Evolutionary conservation across 345 rosid genomes (phyloP), one percentile per base, ranked within the genome.

Genomic region (Iberis pinnata): DNA sequence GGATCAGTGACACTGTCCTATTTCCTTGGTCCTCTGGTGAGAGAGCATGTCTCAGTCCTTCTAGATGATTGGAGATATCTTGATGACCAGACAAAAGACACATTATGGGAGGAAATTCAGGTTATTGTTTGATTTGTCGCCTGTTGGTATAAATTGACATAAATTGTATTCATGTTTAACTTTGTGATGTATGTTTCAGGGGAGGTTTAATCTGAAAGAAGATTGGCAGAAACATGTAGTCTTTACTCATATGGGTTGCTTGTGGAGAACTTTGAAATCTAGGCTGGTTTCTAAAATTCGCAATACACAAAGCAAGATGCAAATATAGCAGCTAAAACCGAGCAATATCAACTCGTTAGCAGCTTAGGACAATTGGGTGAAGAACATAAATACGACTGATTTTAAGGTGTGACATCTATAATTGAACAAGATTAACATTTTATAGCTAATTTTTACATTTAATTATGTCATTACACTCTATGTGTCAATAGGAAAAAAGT

Each of bases 401-500:
- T 22, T 22, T 6, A 3, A 22, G 25, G 25, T 22, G n/a, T n/a
- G n/a, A n/a, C n/a, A n/a, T n/a, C n/a, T n/a, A n/a, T n/a, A n/a
- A n/a, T n/a, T n/a, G n/a, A n/a, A n/a, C n/a, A n/a, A n/a, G n/a
- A n/a, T n/a, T n/a, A n/a, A n/a, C n/a, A n/a, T n/a, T n/a, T n/a
- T n/a, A n/a, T n/a, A n/a, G n/a, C n/a, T n/a, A n/a, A n/a, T n/a
- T n/a, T n/a, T n/a, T n/a, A n/a, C n/a, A n/a, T n/a, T n/a, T n/a
- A n/a, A n/a, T n/a, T n/a, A n/a, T n/a, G n/a, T n/a, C n/a, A n/a
- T n/a, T n/a, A n/a, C n/a, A n/a, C n/a, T n/a, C n/a, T n/a, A n/a
- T n/a, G n/a, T n/a, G n/a, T n/a, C n/a, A n/a, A n/a, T 11, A 49
- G 53, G 13, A 10, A 17, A n/a, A 49, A 49, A 49, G 54, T 49